These are phyloP conservation scores for Scalesia atractyloides DNA, from an alignment of 129 eudicot species.

Conservation along the genomic window DNA sequence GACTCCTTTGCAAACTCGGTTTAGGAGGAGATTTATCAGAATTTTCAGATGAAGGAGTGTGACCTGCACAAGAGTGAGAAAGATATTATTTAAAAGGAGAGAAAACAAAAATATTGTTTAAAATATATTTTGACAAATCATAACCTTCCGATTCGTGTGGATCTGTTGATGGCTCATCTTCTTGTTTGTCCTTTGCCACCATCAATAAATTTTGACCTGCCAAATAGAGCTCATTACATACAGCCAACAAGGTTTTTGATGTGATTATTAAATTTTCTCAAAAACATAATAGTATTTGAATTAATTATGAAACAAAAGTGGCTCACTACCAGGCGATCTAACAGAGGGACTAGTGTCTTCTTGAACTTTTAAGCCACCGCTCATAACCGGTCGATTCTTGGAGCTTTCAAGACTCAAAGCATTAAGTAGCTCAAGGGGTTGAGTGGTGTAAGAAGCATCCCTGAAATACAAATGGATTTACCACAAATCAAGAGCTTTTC, in stretches of 20 bases:
- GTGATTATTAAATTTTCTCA: not conserved
- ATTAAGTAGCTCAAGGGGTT: constrained; percentile 91
- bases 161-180: constrained; percentile 34
- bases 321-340: constrained; percentile 31
- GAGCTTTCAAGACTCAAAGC: constrained; percentile 53
- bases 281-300: not conserved
- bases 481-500: not conserved
- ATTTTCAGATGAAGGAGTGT: constrained; percentile 43
- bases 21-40: constrained; percentile 43
- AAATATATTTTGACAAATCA: not conserved
- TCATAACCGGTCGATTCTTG: constrained; percentile 28
- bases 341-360: constrained; percentile 27
- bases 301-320: constrained; percentile 7
- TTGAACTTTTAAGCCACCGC: constrained; percentile 35
- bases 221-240: constrained; percentile 19
- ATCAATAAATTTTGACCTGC: constrained; percentile 31
- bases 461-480: constrained; percentile 34
- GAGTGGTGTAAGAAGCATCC: constrained; percentile 90
- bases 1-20: constrained; percentile 59
- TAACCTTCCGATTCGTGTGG: constrained; percentile 61
- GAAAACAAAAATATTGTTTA: not conserved
- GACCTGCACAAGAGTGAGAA: constrained; percentile 39
- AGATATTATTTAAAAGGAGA: not conserved
- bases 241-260: not conserved
- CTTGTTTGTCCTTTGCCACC: constrained; percentile 44